Base-by-base conservation (phyloP, 495 filamentous ascomycete genomes). In the Hypoxylon fuscum region DNA sequence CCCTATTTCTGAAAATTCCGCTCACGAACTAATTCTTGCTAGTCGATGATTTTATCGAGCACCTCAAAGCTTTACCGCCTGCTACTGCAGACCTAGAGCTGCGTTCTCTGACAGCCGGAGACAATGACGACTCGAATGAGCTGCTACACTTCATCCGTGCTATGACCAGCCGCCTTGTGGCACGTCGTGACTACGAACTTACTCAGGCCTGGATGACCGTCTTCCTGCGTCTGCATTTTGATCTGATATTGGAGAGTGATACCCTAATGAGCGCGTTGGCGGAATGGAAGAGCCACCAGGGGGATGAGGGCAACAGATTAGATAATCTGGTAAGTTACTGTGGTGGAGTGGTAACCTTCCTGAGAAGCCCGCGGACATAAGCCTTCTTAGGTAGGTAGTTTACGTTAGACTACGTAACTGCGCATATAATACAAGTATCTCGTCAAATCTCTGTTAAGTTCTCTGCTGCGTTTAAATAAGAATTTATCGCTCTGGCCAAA, bases 171-270 rank as follows among this genome's bases (percentile, higher is more conserved):
- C 81, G 88, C 12, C 77, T 98, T 21, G 74, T 75, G 15, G 76
- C 81, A 35, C 84, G 84, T 53, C 82, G 81, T 38, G 95, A 98
- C 76, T 98, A 93, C 72, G 95, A 98, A 71, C 81, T 98, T 43
- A 88, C 91, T 35, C 92, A 97, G 75, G 91, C 91, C 8, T 98
- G 96, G 95, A 96, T 98, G 90, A 85, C 87, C 12, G 93, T 97
- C 0, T 95, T 97, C 65, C 66, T 98, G 51, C 84, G 87, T 45
- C 72, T 94, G 31, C 92, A 97, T 74, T 79, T 77, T 48, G 80
- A 82, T 64, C 35, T 78, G 37, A 72, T 81, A 53, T 77, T 74
- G 70, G 74, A 55, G 55, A 78, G 69, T 66, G 64, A 73, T 64
- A 43, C 56, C 34, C 68, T 78, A 49, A 76, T 82, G 52, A 71